Evolutionary conservation across 2,329 filamentous ascomycete genomes (phyloP), one percentile per base, ranked within the genome.

Genomic region (Stenocarpella maydis): DNA sequence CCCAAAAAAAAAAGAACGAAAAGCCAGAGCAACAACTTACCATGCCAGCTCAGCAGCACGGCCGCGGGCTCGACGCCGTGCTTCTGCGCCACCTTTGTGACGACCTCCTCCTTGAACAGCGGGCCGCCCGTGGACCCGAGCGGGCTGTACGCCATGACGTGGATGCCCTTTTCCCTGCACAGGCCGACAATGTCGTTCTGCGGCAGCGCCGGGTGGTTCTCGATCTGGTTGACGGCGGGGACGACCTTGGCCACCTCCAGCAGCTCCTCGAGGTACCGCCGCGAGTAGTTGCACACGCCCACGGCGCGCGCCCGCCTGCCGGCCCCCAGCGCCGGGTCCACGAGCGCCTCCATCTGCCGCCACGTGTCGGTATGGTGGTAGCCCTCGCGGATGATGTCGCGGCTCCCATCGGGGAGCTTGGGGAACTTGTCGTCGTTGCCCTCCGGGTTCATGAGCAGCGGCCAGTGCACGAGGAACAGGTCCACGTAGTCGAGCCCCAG

Each of bases 391-490:
- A 91, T 85, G 67, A 96, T 88, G 78, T 97, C 93, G 72, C 93
- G 89, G 54, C 85, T 86, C 72, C 93, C 93, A 77, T 95, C 91
- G 17, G 88, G 82, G 64, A 88, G 88, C 79, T 90, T 94, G 74
- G 93, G 93, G 81, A 95, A 93, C 71, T 87, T 85, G 74, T 91
- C 90, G 78, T 92, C 84, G 82, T 92, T 91, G 72, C 90, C 91
- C 41, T 92, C 86, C 9, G 91, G 91, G 82, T 95, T 95, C 88
- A 95, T 90, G 61, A 91, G 89, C 54, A 94, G 83, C 7, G 92
- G 91, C 92, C 93, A 96, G 82, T 97, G 93, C 69, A 97, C 87
- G 45, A 97, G 85, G 78, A 88, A 94, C 69, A 97, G 83, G 78
- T 97, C 94, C 6, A 97, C 86, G 78, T 97, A 95, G 73, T 94